Base-by-base conservation (phyloP, 2,329 filamentous ascomycete genomes). In the Alternaria arbusti region DNA sequence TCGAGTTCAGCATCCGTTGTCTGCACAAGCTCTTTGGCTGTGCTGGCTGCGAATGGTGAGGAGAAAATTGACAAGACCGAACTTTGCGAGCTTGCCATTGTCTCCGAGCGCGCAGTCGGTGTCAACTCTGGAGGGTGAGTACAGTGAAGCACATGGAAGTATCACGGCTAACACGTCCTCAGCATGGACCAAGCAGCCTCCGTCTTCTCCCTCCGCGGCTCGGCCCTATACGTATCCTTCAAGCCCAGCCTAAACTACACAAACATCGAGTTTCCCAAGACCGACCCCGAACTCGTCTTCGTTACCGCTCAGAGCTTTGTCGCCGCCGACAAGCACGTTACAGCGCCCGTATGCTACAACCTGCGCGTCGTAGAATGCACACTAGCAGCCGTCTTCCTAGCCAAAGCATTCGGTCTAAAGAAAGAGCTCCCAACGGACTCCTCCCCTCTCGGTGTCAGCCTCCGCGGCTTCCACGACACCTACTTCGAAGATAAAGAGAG, bases 101-200 rank as follows among this genome's bases (percentile, higher is more conserved):
- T 97, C 40, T 97, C 94, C 49, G 96, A 99, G 83, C 89, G 96
- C 60, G 90, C 92, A 15, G 96, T 98, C 5, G 96, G 96, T 55
- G 96, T 99, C 72, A 98, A 98, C 82, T 96, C 94, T 6, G 96
- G 96, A 80, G 96, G 92, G 91, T 93, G 82, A 84, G 89, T 20
- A 20, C 20, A 20, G 20, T 20, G 20, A 20, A 20, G 20, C 3
- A 20, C 20, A 20, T 20, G 20, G 20, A 20, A 20, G 20, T 20
- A 20, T 20, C 20, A 20, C 20, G 20, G 20, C 75, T 79, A 67
- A 81, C 67, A 28, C 20, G 20, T 36, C 59, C 64, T 66, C 20
- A 93, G 94, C 59, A 98, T 99, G 96, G 96, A 99, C 77, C 96
- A 99, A 83, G 90, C 94, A 13, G 96, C 96, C 32, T 98, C 95